A percentile compares a stretch with the other conserved stretches of the same genome.
Evolutionary conservation across 345 rosid species (phyloP).

Genomic region (Lepidium africanum): DNA sequence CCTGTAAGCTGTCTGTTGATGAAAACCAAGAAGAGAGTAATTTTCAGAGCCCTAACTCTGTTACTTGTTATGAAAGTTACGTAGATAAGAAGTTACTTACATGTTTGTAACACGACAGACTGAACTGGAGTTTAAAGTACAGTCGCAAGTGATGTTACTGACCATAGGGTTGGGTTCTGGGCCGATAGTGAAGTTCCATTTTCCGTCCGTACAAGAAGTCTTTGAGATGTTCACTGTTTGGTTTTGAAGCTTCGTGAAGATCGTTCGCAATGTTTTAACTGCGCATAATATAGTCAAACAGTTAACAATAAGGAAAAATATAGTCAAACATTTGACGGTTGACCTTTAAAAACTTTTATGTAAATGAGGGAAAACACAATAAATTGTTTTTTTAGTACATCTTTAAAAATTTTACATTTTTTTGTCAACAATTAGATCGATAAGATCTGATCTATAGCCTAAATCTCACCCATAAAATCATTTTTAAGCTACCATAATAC

Average conservation of each 20-base stretch:
- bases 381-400: neutral
- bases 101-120: constrained; percentile 54
- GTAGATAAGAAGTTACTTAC: constrained; percentile 26
- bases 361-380: neutral
- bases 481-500: no score
- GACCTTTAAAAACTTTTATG: neutral
- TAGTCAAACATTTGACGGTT: neutral
- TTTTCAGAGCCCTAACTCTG: neutral
- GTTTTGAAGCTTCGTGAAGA: constrained; percentile 36
- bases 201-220: constrained; percentile 37
- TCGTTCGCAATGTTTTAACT: constrained; percentile 43
- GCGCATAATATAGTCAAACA: neutral
- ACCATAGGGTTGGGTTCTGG: neutral
- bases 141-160: constrained; percentile 45
- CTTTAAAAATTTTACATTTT: no score
- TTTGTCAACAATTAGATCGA: no score
- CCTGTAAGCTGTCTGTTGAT: constrained; percentile 44
- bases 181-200: constrained; percentile 19
- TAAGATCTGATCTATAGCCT: no score
- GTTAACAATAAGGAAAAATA: no score
- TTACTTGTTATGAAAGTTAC: neutral
- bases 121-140: constrained; percentile 26
- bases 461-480: no score
- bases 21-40: neutral
- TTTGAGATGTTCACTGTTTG: constrained; percentile 20